Evolutionary conservation across 2,329 filamentous ascomycete species (phyloP).

Genomic region (Mycocentrospora acerina): DNA sequence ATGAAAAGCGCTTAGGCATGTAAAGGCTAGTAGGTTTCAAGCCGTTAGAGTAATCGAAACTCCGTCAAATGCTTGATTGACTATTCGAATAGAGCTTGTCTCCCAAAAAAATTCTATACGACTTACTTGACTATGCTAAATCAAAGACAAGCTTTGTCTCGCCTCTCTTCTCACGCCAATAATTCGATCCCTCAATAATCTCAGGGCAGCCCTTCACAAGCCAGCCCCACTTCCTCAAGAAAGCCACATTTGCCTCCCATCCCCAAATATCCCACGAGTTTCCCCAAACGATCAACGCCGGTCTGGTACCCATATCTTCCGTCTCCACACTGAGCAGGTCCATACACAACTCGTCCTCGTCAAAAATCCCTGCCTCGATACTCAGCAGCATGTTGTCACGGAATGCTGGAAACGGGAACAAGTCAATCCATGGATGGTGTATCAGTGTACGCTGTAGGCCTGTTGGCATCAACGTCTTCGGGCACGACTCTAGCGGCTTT

Average conservation of each 20-base stretch:
- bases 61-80: no score
- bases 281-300: slow-evolving; percentile 51
- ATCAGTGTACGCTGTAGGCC: slow-evolving; percentile 33
- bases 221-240: slow-evolving; percentile 49
- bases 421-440: slow-evolving; percentile 45
- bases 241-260: slow-evolving; percentile 52
- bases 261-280: slow-evolving; percentile 46
- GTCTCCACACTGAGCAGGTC: slow-evolving; percentile 13
- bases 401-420: slow-evolving; percentile 38
- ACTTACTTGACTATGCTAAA: no score
- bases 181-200: slow-evolving; percentile 26
- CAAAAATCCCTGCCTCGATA: slow-evolving; percentile 25
- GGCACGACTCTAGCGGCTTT: background rate
- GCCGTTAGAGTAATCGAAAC: no score
- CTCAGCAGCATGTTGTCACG: slow-evolving; percentile 41
- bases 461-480: slow-evolving; percentile 30
- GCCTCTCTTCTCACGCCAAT: slow-evolving; percentile 3
- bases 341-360: slow-evolving; percentile 5
- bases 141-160: slow-evolving; percentile 1
- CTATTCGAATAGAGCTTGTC: no score
- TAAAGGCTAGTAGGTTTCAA: no score
- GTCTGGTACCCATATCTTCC: slow-evolving; percentile 10
- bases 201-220: slow-evolving; percentile 40
- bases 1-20: no score
- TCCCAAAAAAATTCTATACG: no score